A percentile compares a stretch with the other conserved stretches of the same genome.
phyloP scores from a whole-genome alignment of 2,329 filamentous ascomycete genomes.

The Trichoderma simmonsii region DNA sequence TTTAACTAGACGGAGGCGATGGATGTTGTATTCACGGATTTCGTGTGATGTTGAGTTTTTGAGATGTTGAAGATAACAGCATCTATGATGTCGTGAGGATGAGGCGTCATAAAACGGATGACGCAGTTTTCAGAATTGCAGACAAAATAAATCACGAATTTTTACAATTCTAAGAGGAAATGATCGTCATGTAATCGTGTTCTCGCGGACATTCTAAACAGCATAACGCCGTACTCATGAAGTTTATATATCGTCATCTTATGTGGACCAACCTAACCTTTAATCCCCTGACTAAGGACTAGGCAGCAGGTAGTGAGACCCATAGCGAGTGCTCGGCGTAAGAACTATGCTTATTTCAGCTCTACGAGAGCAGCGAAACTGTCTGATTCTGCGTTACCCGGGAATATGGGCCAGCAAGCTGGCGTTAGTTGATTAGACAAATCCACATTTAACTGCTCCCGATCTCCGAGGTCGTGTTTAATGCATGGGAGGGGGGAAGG shows the following conservation, averaged over 20 bases:
- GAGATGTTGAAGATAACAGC: neutral
- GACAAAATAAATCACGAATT: neutral
- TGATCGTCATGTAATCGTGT: neutral
- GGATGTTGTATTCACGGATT: neutral
- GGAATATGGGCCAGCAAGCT: neutral
- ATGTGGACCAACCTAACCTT: neutral
- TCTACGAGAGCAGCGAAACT: neutral
- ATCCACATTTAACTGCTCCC: neutral
- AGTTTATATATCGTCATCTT: neutral
- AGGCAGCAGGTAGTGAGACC: neutral
- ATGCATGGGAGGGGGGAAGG: no score
- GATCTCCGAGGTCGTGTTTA: neutral
- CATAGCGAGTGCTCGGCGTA: neutral
- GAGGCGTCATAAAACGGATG: neutral
- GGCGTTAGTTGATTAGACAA: neutral
- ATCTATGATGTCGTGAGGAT: fast-evolving
- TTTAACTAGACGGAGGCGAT: neutral
- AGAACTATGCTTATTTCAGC: neutral
- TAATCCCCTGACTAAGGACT: neutral
- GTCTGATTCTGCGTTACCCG: neutral
- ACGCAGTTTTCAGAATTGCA: neutral
- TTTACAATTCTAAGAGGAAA: neutral
- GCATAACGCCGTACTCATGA: neutral
- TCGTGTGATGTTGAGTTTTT: neutral
- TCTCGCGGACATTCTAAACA: neutral